Evolutionary conservation across 169 alveolate genomes (phyloP), one percentile per base, ranked within the genome.

Genomic region (Eimeria necatrix): DNA sequence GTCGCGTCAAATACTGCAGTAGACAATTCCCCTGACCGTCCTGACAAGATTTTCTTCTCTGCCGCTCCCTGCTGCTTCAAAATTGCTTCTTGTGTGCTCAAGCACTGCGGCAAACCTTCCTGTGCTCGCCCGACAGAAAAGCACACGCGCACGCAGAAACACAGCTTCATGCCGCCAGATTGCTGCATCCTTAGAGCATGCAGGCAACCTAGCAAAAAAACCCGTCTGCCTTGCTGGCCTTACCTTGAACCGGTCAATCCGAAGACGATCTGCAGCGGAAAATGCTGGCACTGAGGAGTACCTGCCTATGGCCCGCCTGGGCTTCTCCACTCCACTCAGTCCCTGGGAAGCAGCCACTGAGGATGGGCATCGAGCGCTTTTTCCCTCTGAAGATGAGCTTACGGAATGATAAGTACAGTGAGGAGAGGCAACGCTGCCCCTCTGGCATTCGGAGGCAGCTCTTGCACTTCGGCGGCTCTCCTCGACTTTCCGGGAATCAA

Each of bases 231-330:
- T 26, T 8, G 14, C 64, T 48, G 3, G 48, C 83, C 74, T 56
- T 51, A 84, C 92, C 92, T 84, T 84, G 78, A 84, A 84, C n/a
- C 74, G 74, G 48, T 84, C 78, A 26, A 84, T 84, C 78, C 92
- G 26, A 53, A 49, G 51, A 6, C 78, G 92, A 53, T 84, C 92
- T 60, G 92, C 53, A 26, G 60, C 92, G 3, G 92, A 84, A 20
- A 84, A 84, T 22, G 92, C 92, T 51, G 92, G 92, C 78, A 84
- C 74, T 20, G 92, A 84, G 12, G 78, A 49, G 59, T 84, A 84
- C 41, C 92, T 53, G 78, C 78, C 68, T 32, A 84, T 84, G 56
- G 92, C 78, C 48, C 78, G 41, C 49, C 51, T 56, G 22, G 59
- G 60, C 24, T n/a, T 78, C n/a, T 41, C 26, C 8, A 84, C 46